Conservation (phyloP, 305 asterid species). For the Solanum hybrid region DNA sequence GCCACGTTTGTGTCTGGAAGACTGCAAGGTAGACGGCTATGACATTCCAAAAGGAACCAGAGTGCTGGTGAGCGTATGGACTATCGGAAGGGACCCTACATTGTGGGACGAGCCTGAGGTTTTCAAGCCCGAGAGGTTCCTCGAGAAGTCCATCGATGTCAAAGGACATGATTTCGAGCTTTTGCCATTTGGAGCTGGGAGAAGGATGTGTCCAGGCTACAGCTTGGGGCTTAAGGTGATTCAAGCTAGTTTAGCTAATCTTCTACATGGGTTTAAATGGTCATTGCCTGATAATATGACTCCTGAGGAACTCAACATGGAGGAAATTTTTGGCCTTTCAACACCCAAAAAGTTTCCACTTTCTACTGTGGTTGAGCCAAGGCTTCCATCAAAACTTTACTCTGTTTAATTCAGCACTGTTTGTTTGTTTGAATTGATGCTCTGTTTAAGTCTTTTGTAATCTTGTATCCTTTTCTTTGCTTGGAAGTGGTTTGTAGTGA, state of each 20-base stretch:
- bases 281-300: slow-evolving; percentile 32
- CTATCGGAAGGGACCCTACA: slow-evolving; percentile 60
- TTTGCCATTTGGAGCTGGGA: slow-evolving; percentile 76
- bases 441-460: background rate
- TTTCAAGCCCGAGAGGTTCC: slow-evolving; percentile 53
- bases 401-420: background rate
- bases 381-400: slow-evolving; percentile 48
- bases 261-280: slow-evolving; percentile 75
- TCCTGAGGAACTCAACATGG: slow-evolving; percentile 51
- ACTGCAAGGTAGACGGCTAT: slow-evolving; percentile 43
- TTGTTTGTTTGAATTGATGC: slow-evolving; percentile 11
- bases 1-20: slow-evolving; percentile 45
- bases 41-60: slow-evolving; percentile 43
- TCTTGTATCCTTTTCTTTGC: background rate
- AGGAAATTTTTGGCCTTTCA: slow-evolving; percentile 61
- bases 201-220: slow-evolving; percentile 87
- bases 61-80: slow-evolving; percentile 57
- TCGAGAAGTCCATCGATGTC: slow-evolving; percentile 49
- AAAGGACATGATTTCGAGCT: slow-evolving; percentile 64
- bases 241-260: slow-evolving; percentile 56
- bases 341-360: slow-evolving; percentile 64
- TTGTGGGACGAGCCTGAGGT: slow-evolving; percentile 61
- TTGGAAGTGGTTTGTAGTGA: background rate
- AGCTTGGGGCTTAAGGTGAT: slow-evolving; percentile 66
- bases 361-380: slow-evolving; percentile 36